phyloP scores from a whole-genome alignment of 108 stramenopile genomes.

The Parmales sp. region DNA sequence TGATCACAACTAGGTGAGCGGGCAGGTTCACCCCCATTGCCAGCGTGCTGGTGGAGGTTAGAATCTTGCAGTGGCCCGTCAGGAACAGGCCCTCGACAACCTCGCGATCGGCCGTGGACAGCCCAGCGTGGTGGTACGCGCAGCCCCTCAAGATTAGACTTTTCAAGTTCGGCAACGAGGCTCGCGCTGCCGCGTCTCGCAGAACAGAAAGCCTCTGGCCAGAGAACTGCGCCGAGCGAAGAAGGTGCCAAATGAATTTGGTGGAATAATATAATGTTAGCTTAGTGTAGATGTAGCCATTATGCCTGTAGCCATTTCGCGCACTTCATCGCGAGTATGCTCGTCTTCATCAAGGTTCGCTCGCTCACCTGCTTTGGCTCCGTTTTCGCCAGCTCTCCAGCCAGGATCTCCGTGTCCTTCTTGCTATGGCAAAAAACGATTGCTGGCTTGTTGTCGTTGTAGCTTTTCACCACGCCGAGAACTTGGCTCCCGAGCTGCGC shows the following conservation, averaged over 20 bases:
- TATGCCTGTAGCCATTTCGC: too few species aligned
- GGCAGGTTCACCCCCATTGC: constrained; percentile 94
- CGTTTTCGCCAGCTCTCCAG: constrained; percentile 41
- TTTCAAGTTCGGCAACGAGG: constrained; percentile 40
- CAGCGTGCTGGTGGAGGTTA: constrained; percentile 88
- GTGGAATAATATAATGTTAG: too few species aligned
- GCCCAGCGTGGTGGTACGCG: constrained; percentile 81
- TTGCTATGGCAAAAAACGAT: constrained; percentile 92
- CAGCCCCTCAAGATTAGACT: constrained; percentile 53
- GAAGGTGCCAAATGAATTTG: too few species aligned
- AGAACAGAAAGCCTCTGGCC: too few species aligned
- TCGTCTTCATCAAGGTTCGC: too few species aligned
- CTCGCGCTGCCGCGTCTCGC: constrained; percentile 30
- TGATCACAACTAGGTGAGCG: constrained; percentile 84
- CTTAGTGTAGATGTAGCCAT: too few species aligned
- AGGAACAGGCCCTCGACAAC: constrained; percentile 68
- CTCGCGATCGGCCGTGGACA: constrained; percentile 51
- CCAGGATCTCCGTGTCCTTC: constrained; percentile 70
- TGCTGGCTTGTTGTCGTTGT: constrained; percentile 60
- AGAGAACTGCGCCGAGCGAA: too few species aligned
- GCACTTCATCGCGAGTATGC: too few species aligned
- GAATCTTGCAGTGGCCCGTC: constrained; percentile 45
- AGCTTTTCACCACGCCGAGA: constrained; percentile 19
- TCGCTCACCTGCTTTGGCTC: constrained; percentile 11
- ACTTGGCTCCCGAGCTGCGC: too few species aligned